Percentiles rank a stretch among this genome's conserved stretches.
phyloP scores from a whole-genome alignment of 1,284 basidiomycete species.

The Erythrobasidium hasegawianum region DNA sequence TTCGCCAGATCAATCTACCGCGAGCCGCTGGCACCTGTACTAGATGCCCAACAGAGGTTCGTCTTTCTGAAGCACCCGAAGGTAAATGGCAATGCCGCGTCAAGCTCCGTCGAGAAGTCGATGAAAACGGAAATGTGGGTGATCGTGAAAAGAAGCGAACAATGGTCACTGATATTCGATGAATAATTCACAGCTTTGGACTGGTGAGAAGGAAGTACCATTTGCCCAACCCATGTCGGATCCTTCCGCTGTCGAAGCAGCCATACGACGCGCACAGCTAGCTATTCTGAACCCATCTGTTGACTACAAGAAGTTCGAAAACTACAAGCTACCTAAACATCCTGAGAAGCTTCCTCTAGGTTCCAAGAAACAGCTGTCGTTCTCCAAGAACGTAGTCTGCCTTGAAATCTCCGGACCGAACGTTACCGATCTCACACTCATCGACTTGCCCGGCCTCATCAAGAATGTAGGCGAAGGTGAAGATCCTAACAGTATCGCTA shows the following conservation, averaged over 20 bases:
- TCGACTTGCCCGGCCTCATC: conserved; percentile 67
- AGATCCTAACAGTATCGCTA: conserved; percentile 58
- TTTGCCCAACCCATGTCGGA: conserved; percentile 59
- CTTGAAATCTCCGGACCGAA: conserved; percentile 64
- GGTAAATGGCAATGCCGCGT: conserved; percentile 61
- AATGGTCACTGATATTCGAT: too few relatives aligned
- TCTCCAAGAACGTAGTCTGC: conserved; percentile 63
- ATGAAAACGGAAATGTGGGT: conserved; percentile 54
- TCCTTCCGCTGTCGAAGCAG: conserved; percentile 60
- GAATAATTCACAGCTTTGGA: too few relatives aligned
- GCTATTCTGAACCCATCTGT: conserved; percentile 64
- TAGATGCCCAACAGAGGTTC: conserved; percentile 51
- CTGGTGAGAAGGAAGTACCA: background rate
- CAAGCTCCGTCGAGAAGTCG: conserved; percentile 57
- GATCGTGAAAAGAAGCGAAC: too few relatives aligned
- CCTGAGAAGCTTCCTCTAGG: background rate
- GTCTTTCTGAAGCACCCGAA: conserved; percentile 26
- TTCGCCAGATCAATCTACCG: conserved; percentile 57
- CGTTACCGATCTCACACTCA: conserved; percentile 67
- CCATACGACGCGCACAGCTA: conserved; percentile 64
- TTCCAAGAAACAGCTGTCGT: conserved; percentile 45
- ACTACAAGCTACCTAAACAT: conserved; percentile 47
- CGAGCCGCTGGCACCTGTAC: conserved; percentile 66
- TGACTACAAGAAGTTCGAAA: conserved; percentile 51
- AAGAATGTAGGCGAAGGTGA: conserved; percentile 58